Evolutionary conservation across 306 rosid genomes (phyloP).

Genomic region (Fagus sylvatica): DNA sequence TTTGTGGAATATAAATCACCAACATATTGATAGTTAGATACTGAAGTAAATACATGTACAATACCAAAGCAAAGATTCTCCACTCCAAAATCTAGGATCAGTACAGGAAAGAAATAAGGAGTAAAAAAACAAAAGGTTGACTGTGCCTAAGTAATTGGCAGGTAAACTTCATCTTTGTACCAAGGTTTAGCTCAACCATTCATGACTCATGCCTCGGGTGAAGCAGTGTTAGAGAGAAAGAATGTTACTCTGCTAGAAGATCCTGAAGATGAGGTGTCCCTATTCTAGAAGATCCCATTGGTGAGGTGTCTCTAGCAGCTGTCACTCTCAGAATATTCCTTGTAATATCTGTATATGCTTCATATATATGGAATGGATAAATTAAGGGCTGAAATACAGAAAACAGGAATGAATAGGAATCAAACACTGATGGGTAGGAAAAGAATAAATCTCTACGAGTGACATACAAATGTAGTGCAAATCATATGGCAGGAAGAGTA

Average conservation of each 20-base stretch:
- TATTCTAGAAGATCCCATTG: too few relatives aligned
- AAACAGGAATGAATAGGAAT: neutral
- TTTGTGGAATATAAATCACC: neutral
- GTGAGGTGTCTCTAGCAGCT: too few relatives aligned
- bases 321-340: too few relatives aligned
- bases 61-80: neutral
- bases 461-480: neutral
- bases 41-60: neutral
- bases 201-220: neutral
- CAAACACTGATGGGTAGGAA: neutral
- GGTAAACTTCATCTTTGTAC: neutral
- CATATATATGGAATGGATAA: too few relatives aligned
- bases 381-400: too few relatives aligned
- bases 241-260: too few relatives aligned
- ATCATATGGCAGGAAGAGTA: neutral
- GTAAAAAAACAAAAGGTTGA: neutral
- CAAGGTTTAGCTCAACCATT: neutral
- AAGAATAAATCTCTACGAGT: neutral
- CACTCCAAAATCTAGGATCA: neutral
- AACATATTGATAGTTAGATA: neutral
- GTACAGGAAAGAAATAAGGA: neutral
- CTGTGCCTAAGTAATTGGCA: neutral
- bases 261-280: too few relatives aligned
- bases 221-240: too few relatives aligned
- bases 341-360: too few relatives aligned